Conservation (phyloP, 257 asterid genomes). For the Przewalskia tangutica region DNA sequence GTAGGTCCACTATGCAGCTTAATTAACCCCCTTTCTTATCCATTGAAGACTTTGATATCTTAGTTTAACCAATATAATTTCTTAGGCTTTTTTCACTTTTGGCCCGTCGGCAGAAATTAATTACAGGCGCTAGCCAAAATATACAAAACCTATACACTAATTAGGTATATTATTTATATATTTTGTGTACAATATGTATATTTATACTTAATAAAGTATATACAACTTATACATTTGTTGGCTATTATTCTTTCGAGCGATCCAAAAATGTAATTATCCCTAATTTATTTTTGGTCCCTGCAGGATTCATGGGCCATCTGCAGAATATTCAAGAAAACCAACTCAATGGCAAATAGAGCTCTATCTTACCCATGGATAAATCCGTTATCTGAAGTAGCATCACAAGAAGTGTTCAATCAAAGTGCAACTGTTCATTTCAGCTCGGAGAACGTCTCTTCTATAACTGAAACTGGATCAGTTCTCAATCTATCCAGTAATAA, state of each 20-base stretch:
- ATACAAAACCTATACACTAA: too few relatives aligned
- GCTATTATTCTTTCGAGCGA: too few relatives aligned
- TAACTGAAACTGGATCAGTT: slow-evolving; percentile 10
- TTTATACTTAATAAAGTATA: too few relatives aligned
- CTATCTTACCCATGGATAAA: slow-evolving; percentile 58
- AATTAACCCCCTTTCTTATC: background rate
- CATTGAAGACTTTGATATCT: background rate
- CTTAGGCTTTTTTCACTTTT: background rate
- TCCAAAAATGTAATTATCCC: too few relatives aligned
- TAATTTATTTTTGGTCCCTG: background rate
- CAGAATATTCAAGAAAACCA: slow-evolving; percentile 90
- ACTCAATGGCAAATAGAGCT: slow-evolving; percentile 53
- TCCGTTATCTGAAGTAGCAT: slow-evolving; percentile 5
- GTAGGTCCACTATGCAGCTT: slow-evolving; percentile 20
- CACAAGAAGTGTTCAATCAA: slow-evolving; percentile 11
- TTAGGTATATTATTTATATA: too few relatives aligned
- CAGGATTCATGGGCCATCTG: slow-evolving; percentile 98
- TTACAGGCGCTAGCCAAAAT: too few relatives aligned
- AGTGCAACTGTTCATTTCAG: slow-evolving; percentile 6
- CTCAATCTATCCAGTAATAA: slow-evolving; percentile 22
- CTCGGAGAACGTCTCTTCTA: slow-evolving; percentile 18
- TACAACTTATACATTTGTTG: too few relatives aligned
- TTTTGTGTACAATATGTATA: too few relatives aligned
- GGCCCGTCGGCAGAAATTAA: too few relatives aligned
- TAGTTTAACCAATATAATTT: background rate